phyloP scores from a whole-genome alignment of 208 protist genomes.

The Crithidia acanthocephali region DNA sequence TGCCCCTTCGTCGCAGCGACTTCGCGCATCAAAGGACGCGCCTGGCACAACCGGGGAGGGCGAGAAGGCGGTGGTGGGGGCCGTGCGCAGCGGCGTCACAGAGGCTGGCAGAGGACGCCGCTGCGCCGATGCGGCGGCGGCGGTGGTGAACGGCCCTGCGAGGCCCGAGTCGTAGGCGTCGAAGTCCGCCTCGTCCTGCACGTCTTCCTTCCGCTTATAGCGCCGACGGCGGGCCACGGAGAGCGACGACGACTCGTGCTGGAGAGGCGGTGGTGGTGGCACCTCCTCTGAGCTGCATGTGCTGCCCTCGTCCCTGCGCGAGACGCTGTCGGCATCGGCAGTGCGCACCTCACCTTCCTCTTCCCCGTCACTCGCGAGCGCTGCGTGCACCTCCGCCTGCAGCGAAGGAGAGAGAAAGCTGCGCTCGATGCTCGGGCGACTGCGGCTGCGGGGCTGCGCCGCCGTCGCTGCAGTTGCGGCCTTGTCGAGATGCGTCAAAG shows the following conservation, averaged over 20 bases:
- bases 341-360: not conserved
- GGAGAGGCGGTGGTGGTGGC: not conserved
- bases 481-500: not conserved
- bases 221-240: slow-evolving; percentile 2
- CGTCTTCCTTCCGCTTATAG: slow-evolving; percentile 11
- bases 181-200: not conserved
- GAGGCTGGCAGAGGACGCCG: not conserved
- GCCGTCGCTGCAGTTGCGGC: not conserved
- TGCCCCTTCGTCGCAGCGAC: too few relatives aligned
- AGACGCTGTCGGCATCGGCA: not conserved
- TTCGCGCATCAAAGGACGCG: not conserved
- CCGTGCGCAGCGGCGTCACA: slow-evolving; percentile 14
- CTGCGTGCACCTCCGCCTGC: slow-evolving; percentile 21
- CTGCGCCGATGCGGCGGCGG: not conserved
- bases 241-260: not conserved
- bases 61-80: slow-evolving; percentile 9
- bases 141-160: not conserved
- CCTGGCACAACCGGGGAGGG: not conserved
- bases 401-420: slow-evolving; percentile 25
- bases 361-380: slow-evolving; percentile 16
- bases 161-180: too few relatives aligned
- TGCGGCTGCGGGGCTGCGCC: slow-evolving; percentile 6
- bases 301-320: not conserved
- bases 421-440: slow-evolving; percentile 15
- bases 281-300: not conserved